Evolutionary conservation across 768 basidiomycete genomes (phyloP).

Genomic region (Rhodotorula babjevae): DNA sequence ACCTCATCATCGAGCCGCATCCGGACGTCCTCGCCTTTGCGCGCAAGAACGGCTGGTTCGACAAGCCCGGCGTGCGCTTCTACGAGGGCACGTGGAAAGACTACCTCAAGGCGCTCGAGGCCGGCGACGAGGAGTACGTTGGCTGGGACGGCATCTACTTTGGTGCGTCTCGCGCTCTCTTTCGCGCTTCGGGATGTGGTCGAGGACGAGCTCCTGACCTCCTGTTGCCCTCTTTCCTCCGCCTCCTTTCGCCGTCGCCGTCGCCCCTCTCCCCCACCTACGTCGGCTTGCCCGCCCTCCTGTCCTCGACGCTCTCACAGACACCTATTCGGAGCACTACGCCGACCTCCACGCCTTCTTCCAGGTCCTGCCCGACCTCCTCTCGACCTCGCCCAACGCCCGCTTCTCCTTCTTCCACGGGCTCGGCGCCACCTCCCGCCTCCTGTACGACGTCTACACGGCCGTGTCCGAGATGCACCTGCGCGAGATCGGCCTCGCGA

Average conservation of each 20-base stretch:
- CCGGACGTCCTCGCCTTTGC: conserved; percentile 82
- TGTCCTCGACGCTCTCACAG: background rate
- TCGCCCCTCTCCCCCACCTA: background rate
- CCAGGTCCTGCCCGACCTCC: conserved; percentile 66
- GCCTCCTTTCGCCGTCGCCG: background rate
- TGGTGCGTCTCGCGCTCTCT: no score
- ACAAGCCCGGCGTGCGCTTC: conserved; percentile 68
- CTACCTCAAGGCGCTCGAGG: conserved; percentile 54
- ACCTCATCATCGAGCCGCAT: conserved; percentile 92
- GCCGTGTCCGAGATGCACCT: conserved; percentile 77
- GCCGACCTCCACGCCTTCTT: conserved; percentile 74
- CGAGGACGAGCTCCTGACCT: no score
- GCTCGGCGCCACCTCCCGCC: conserved; percentile 83
- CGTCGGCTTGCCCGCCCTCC: background rate
- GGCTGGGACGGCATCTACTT: conserved; percentile 87
- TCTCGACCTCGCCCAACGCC: conserved; percentile 55
- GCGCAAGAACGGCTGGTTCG: conserved; percentile 68
- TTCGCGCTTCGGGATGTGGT: no score
- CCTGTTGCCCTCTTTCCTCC: background rate
- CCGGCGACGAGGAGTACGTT: conserved; percentile 60
- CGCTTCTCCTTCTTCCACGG: conserved; percentile 90
- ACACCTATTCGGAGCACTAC: conserved; percentile 42
- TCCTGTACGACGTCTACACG: conserved; percentile 72
- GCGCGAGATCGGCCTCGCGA: conserved; percentile 68
- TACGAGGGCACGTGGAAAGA: conserved; percentile 95